These are phyloP conservation scores for Inonotus obliquus DNA, from an alignment of 1,284 basidiomycete species.

Conservation along the genomic window DNA sequence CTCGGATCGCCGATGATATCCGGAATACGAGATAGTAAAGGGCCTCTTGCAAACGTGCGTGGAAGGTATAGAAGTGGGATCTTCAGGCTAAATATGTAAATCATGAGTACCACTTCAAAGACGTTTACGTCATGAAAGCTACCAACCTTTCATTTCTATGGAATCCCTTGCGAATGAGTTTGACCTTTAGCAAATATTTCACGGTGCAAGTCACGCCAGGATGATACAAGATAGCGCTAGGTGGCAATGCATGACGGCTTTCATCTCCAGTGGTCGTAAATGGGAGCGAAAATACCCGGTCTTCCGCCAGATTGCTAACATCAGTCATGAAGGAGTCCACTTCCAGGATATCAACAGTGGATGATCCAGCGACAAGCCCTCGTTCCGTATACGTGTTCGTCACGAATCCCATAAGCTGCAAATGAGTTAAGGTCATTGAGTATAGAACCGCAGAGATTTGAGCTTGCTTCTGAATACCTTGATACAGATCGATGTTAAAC, in stretches of 20 bases:
- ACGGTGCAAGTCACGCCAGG: slow-evolving; percentile 36
- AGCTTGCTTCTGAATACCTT: slow-evolving; percentile 25
- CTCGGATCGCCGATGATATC: background rate
- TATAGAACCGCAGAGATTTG: background rate
- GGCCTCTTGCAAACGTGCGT: slow-evolving; percentile 16
- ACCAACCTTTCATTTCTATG: slow-evolving; percentile 41
- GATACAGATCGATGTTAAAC: slow-evolving; percentile 34
- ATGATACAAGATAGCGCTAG: slow-evolving; percentile 35
- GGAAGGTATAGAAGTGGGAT: slow-evolving; percentile 20
- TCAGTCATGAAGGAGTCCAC: slow-evolving; percentile 27
- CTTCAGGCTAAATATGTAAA: slow-evolving; percentile 13
- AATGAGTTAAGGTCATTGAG: background rate
- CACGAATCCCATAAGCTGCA: slow-evolving; percentile 37
- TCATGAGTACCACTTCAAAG: background rate
- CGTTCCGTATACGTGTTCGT: slow-evolving; percentile 32
- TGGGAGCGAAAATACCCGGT: slow-evolving; percentile 35
- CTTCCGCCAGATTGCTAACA: slow-evolving; percentile 25
- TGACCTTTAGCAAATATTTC: slow-evolving; percentile 36
- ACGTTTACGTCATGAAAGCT: background rate
- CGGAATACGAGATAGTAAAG: slow-evolving; percentile 1
- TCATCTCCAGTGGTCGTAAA: slow-evolving; percentile 34
- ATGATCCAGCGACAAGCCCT: slow-evolving; percentile 25
- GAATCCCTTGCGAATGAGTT: slow-evolving; percentile 38
- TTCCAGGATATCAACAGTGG: slow-evolving; percentile 26
- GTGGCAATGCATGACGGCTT: slow-evolving; percentile 32